Conservation (phyloP, 352 stramenopile species). For the Pythium dissimile region DNA sequence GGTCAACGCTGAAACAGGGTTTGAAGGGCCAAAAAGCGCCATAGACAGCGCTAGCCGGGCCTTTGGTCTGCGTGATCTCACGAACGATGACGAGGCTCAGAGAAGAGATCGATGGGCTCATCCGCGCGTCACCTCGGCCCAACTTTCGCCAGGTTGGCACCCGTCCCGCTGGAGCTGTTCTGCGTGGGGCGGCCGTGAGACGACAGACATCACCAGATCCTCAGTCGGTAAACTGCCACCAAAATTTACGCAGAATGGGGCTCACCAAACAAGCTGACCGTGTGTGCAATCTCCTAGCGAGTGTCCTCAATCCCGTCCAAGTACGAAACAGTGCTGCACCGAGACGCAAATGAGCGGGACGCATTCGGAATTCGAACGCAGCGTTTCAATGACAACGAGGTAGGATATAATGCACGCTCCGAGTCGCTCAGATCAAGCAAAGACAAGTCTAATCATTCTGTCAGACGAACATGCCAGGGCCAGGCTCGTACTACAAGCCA, state of each 20-base stretch:
- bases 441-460: neutral
- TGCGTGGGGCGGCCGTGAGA: conserved; percentile 14
- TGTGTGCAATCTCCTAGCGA: conserved; percentile 24
- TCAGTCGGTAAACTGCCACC: conserved; percentile 17
- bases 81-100: conserved; percentile 5
- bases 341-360: conserved; percentile 53
- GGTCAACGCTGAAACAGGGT: too few species aligned
- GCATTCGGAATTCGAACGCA: conserved; percentile 66
- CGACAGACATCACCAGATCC: conserved; percentile 17
- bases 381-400: conserved; percentile 60
- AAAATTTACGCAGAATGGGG: neutral
- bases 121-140: conserved; percentile 5
- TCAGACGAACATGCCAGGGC: conserved; percentile 74
- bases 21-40: too few species aligned
- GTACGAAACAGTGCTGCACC: conserved; percentile 68
- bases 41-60: too few species aligned
- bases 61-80: too few species aligned
- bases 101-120: conserved; percentile 2
- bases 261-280: neutral
- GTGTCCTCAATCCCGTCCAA: conserved; percentile 78
- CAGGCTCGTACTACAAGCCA: conserved; percentile 66
- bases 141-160: conserved; percentile 71
- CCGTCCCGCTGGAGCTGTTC: conserved; percentile 6
- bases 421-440: neutral
- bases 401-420: neutral